Base-by-base conservation (phyloP, 208 protist genomes). In the Lotmaria passim region DNA sequence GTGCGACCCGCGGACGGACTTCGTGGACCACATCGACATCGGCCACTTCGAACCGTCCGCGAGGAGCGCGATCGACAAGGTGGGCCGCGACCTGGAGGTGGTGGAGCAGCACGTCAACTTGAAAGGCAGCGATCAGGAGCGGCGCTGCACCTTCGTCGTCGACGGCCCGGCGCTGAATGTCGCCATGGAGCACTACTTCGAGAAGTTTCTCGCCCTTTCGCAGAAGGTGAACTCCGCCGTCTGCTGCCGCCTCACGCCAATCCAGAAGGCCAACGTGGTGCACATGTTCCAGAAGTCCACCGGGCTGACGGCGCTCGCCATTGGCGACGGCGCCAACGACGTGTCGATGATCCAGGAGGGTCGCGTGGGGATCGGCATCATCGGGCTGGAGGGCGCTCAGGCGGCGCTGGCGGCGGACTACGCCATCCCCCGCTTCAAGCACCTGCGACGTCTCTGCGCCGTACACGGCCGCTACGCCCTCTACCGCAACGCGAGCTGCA, bases 261-360 rank as follows among this genome's bases (percentile, higher is more conserved):
- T 94, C 19, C 94, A 97, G 67, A 98, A 98, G 73, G 83, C 91
- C 17, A 85, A 89, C 66, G 86, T 98, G 38, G 94, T 98, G 56
- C 71, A 84, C 69, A 92, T 96, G 87, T 95, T 98, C 68, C 89
- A 96, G 78, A 86, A 88, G 63, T 82, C 82, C 12, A 93, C 85
- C 14, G 89, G 89, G 12, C 52, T 74, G 34, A 94, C 92, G 3
- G 97, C 98, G 19, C 81, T 99, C 1, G 98, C 98, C 7, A 98
- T 99, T 74, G 98, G 98, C 47, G 98, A 99, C 78, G 98, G 98
- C 58, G 98, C 97, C 10, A 99, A 99, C 69, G 98, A 99, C 79
- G 98, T 99, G 7, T 84, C 85, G 19, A 99, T 99, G 98, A 96
- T 95, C 44, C 89, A 96, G 72, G 85, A 96, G 36, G 95, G 93